Percentiles rank a stretch among this genome's conserved stretches.
Conservation (phyloP, 371 early-diverging fungal genomes). For the Saksenaea oblongispora region DNA sequence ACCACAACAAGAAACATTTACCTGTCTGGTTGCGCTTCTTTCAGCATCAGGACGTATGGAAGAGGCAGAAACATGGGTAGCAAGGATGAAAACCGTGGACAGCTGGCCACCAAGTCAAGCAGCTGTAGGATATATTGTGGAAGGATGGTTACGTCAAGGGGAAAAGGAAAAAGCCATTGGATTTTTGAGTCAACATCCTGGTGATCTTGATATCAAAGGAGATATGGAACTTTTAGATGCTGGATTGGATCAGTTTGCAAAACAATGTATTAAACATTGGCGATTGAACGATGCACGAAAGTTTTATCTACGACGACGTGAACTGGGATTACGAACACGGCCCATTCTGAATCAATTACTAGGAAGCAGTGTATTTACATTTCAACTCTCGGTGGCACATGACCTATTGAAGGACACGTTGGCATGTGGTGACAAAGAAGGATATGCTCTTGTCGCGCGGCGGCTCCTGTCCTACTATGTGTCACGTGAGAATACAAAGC, state of each 20-base stretch:
- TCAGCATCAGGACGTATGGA: constrained; percentile 15
- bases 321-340: constrained; percentile 16
- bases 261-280: constrained; percentile 16
- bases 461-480: constrained; percentile 25
- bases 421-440: constrained; percentile 14
- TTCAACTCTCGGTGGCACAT: constrained; percentile 17
- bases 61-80: constrained; percentile 25
- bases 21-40: constrained; percentile 27
- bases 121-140: constrained; percentile 17
- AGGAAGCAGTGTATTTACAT: constrained; percentile 19
- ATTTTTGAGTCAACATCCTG: constrained; percentile 11
- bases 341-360: constrained; percentile 16
- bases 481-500: constrained; percentile 12
- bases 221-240: constrained; percentile 19
- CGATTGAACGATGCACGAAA: constrained; percentile 21
- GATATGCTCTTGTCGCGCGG: constrained; percentile 7
- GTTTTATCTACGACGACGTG: constrained; percentile 20
- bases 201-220: background rate
- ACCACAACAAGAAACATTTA: constrained; percentile 22
- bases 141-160: constrained; percentile 13
- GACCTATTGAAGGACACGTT: constrained; percentile 20
- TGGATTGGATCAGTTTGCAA: constrained; percentile 22
- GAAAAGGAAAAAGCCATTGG: constrained; percentile 16
- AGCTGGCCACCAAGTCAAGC: background rate
- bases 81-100: constrained; percentile 8